Base-by-base conservation (phyloP, 2,329 filamentous ascomycete genomes). In the Akanthomyces muscarius region DNA sequence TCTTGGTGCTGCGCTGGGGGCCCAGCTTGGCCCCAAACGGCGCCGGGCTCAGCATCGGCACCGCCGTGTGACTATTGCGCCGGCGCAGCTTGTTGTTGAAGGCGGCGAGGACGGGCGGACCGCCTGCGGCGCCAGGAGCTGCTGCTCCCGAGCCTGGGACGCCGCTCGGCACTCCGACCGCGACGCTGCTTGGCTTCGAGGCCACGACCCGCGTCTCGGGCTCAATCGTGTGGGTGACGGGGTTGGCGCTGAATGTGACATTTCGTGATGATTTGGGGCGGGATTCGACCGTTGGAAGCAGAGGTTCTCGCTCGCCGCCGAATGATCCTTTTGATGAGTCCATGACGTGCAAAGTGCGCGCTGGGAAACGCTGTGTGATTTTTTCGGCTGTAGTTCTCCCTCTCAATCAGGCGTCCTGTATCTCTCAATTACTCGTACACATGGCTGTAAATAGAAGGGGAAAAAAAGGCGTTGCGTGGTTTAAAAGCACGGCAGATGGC, bases 1-100 rank as follows among this genome's bases (percentile, higher is more conserved):
- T 97, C 76, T 97, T 96, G 28, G 93, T 96, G 63, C 92, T 98
- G 75, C 95, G 83, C 74, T 99, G 95, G 0, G 95, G 94, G 2
- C 95, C 95, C 64, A 97, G 92, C 77, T 98, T 97, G 59, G 84
- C 76, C 2, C 71, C 75, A 33, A 71, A 68, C 14, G 76, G 71
- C 8, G 76, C 72, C 42, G 76, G 69, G 30, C 72, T 69, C 44
- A 75, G 68, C 42, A 76, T 73, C 44, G 74, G 72, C 1, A 78
- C 73, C 23, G 73, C 76, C 21, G 91, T 89, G 70, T 92, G 89
- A 75, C 91, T 96, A 71, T 97, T 95, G 67, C 93, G 86, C 70
- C 94, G 83, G 61, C 91, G 88, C 53, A 97, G 82, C 77, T 93
- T 96, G 82, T 82, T 94, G 77, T 97, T 97, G 68, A 97, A 78